phyloP scores from a whole-genome alignment of 345 rosid species.

The Draba incana region DNA sequence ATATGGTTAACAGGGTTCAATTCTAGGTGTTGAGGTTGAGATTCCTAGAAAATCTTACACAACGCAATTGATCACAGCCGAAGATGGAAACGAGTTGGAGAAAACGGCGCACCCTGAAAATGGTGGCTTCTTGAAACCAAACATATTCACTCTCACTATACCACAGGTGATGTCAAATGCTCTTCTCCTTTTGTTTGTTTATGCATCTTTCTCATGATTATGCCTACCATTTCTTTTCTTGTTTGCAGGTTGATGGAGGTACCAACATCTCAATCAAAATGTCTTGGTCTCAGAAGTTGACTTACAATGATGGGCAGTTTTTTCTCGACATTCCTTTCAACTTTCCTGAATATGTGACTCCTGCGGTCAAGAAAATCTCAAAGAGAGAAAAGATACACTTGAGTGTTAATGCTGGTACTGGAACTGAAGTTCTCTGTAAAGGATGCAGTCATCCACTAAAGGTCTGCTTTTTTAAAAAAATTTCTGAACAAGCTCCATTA shows the following conservation, averaged over 20 bases:
- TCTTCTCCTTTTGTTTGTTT: neutral
- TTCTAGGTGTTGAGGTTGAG: slow-evolving; percentile 94
- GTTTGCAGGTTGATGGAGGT: slow-evolving; percentile 84
- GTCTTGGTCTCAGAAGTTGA: slow-evolving; percentile 78
- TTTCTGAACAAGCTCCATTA: neutral
- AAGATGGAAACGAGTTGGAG: slow-evolving; percentile 50
- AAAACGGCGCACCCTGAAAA: slow-evolving; percentile 48
- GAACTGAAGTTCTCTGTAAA: slow-evolving; percentile 64
- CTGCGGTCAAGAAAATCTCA: slow-evolving; percentile 72
- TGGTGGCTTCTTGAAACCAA: slow-evolving; percentile 70
- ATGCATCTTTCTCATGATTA: neutral
- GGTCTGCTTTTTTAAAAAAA: slow-evolving; percentile 50
- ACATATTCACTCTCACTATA: slow-evolving; percentile 71
- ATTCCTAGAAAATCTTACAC: slow-evolving; percentile 61
- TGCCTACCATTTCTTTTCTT: neutral
- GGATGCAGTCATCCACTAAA: slow-evolving; percentile 80
- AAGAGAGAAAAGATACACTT: slow-evolving; percentile 76
- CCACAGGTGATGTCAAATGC: slow-evolving; percentile 56
- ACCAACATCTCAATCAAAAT: slow-evolving; percentile 66
- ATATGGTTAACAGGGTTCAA: slow-evolving; percentile 93
- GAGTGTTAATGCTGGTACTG: slow-evolving; percentile 68
- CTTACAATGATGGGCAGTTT: slow-evolving; percentile 58
- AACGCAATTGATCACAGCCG: slow-evolving; percentile 52
- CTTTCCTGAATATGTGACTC: slow-evolving; percentile 84
- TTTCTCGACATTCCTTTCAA: slow-evolving; percentile 68